phyloP scores from a whole-genome alignment of 225 moss, liverwort and hornwort species.

The Marchantia polymorpha region DNA sequence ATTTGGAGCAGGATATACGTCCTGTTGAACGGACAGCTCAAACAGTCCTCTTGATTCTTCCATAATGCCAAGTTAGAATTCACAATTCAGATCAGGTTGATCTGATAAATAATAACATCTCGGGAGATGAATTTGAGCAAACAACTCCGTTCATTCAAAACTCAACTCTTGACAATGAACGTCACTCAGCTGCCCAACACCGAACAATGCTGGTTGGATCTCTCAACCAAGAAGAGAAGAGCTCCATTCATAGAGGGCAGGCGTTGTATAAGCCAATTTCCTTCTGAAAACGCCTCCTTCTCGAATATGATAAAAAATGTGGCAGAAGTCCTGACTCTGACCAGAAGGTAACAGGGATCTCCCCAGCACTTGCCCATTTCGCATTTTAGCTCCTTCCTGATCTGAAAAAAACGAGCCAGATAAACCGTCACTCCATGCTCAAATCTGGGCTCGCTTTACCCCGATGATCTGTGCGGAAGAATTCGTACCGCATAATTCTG shows the following conservation, averaged over 20 bases:
- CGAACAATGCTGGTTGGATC: neutral
- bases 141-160: neutral
- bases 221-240: constrained; percentile 1
- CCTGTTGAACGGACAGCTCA: constrained; percentile 84
- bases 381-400: constrained; percentile 3
- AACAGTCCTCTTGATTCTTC: constrained; percentile 40
- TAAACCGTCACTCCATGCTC: neutral
- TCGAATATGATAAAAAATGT: neutral
- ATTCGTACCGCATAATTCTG: neutral
- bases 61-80: constrained; percentile 21
- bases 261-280: neutral
- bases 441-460: neutral
- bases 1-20: constrained; percentile 77
- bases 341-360: neutral
- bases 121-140: neutral
- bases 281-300: neutral
- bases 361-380: neutral
- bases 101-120: neutral
- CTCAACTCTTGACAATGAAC: neutral
- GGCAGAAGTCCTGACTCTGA: neutral
- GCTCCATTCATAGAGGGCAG: constrained; percentile 18
- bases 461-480: neutral
- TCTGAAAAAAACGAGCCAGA: neutral
- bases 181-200: constrained; percentile 15
- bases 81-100: neutral